Conservation (phyloP, 1,284 basidiomycete species). For the Heterobasidion annosum region DNA sequence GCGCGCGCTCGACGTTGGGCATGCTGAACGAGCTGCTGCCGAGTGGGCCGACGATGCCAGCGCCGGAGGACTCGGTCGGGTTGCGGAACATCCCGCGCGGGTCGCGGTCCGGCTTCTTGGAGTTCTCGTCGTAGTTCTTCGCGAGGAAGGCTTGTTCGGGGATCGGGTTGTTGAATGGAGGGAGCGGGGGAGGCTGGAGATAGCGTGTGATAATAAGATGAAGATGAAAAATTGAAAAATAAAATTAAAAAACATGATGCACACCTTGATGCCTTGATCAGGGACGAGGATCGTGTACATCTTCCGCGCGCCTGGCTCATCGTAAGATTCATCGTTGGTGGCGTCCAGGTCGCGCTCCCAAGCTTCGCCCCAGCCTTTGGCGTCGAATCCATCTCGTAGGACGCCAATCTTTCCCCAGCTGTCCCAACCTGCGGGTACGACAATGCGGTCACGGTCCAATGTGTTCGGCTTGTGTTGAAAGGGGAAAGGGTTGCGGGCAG, state of each 20-base stretch:
- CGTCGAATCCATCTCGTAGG: slow-evolving; percentile 86
- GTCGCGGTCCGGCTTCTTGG: slow-evolving; percentile 82
- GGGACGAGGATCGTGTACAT: slow-evolving; percentile 58
- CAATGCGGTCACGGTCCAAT: slow-evolving; percentile 84
- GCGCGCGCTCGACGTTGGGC: slow-evolving; percentile 78
- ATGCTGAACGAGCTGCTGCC: slow-evolving; percentile 75
- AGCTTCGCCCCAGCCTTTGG: slow-evolving; percentile 70
- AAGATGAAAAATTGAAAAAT: background rate
- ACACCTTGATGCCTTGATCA: slow-evolving; percentile 64
- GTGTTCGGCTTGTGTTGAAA: slow-evolving; percentile 86
- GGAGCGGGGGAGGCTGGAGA: slow-evolving; percentile 51
- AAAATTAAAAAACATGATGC: slow-evolving; percentile 7
- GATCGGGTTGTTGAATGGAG: slow-evolving; percentile 68
- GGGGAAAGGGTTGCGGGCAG: slow-evolving; percentile 69
- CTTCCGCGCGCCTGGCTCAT: slow-evolving; percentile 42
- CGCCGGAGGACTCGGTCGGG: slow-evolving; percentile 46
- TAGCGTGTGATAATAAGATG: background rate
- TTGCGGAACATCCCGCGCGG: slow-evolving; percentile 81
- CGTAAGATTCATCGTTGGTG: slow-evolving; percentile 28
- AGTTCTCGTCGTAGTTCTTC: slow-evolving; percentile 83
- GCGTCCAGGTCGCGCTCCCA: slow-evolving; percentile 68
- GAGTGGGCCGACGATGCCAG: slow-evolving; percentile 83
- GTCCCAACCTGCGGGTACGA: slow-evolving; percentile 96
- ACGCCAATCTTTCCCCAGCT: slow-evolving; percentile 95
- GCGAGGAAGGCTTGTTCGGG: slow-evolving; percentile 84